Evolutionary conservation across 192 early-diverging fungal genomes (phyloP), one percentile per base, ranked within the genome.

Genomic region (Coemansia sp.): DNA sequence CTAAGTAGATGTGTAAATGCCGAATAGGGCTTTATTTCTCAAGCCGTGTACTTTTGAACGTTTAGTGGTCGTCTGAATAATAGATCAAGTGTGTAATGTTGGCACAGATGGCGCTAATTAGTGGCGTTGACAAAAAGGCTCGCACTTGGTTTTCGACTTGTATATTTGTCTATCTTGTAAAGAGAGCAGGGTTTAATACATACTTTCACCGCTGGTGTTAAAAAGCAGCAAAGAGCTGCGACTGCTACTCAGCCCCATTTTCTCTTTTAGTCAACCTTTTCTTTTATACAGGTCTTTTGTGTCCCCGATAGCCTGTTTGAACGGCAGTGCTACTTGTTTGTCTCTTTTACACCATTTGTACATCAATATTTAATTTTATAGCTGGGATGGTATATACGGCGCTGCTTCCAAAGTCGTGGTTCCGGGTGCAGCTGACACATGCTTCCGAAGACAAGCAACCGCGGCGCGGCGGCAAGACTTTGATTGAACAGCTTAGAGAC

Each of bases 371-470:
- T 19, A 17, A 17, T 17, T 11, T 49, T 8, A 19, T 49, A 17
- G 12, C 5, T 5, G 22, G 38, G 5, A 65, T 65, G 64, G 54
- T 48, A 3, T 65, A 65, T 17, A 57, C 69, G 7, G 57, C 57
- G 12, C 39, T 81, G 21, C 61, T 81, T 38, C 73, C 78, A 14
- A 67, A 60, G 49, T 64, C 56, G 59, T 66, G 64, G 69, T 81
- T 80, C 55, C 43, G 66, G 38, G 72, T 80, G 10, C 57, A 62
- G 32, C 66, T 80, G 27, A 72, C 64, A 9, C 78, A 80, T n/a
- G 78, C 78, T 2, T 24, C 72, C 4, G n/a, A 65, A 5, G 72
- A 80, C 39, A 72, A 72, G 62, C 78, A 80, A 65, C 72, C 69
- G 23, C 64, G 23, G 27, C 69, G 69, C 7, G 55, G 69, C 14